Evolutionary conservation across 2,329 filamentous ascomycete genomes (phyloP), one percentile per base, ranked within the genome.

Genomic region (Monilinia polystroma): DNA sequence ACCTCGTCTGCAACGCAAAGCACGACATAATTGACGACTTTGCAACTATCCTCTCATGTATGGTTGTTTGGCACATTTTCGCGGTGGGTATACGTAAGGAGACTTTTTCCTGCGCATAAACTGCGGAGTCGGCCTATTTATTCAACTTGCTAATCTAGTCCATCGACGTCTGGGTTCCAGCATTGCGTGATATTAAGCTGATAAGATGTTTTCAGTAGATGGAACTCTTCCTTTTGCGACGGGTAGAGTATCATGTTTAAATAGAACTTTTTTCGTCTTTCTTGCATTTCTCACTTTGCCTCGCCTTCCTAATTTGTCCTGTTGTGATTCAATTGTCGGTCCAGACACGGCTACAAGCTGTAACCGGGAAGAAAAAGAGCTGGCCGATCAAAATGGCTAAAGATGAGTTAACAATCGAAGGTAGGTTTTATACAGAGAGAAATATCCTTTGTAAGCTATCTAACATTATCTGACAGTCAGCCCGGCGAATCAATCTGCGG

Each of bases 21-120:
- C 45, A 47, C 45, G 45, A 47, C 45, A 47, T 47, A 47, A 47
- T 47, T n/a, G 45, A 47, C 45, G 45, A 47, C 45, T 47, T n/a
- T 20, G 16, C 45, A 47, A 47, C 45, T 47, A 47, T n/a, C 8
- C 6, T 47, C 45, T 47, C 20, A 6, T n/a, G 45, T 49, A 49
- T 49, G 20, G 45, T 7, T 49, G 45, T 49, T 49, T 49, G 45
- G 45, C 8, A 49, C 20, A 7, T 49, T 49, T 6, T 6, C 45
- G 45, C 18, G 45, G 45, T 10, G 20, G 45, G 45, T 49, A 20
- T 47, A n/a, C 18, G 18, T 4, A 49, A n/a, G 20, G 20, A 49
- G 20, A n/a, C 20, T 7, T 10, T 20, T 4, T 49, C 20, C 45
- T 47, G 7, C 45, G 45, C 45, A 47, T 47, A n/a, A 47, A n/a